Conservation (phyloP, 345 rosid genomes). For the Eucalyptus pumila region DNA sequence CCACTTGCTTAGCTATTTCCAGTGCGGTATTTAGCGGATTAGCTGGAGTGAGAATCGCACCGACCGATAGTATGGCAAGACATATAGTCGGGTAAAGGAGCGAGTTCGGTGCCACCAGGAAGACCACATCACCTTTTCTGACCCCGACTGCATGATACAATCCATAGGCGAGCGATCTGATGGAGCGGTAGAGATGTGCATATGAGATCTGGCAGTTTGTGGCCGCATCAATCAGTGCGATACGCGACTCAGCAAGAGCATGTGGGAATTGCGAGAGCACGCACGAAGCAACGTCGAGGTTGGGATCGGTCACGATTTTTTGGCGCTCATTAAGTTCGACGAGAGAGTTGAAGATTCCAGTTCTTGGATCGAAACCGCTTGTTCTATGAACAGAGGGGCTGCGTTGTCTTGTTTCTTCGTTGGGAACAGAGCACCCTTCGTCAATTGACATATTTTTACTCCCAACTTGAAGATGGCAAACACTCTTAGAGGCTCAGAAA, state of each 20-base stretch:
- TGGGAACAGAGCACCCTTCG: not conserved
- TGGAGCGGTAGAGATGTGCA: conserved; percentile 25
- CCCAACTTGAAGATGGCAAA: not conserved
- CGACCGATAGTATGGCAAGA: conserved; percentile 34
- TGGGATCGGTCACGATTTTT: conserved; percentile 11
- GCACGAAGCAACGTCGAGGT: conserved; percentile 21
- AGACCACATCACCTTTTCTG: conserved; percentile 40
- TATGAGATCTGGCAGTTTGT: conserved; percentile 13
- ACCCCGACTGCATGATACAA: conserved; percentile 32
- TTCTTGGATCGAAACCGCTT: conserved; percentile 19
- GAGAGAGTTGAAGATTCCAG: conserved; percentile 30
- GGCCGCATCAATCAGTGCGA: conserved; percentile 40
- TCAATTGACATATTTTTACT: not conserved
- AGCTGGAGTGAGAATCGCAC: conserved; percentile 45
- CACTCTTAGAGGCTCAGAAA: not conserved
- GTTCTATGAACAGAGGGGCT: not conserved
- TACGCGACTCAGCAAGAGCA: conserved; percentile 10
- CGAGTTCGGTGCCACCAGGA: conserved; percentile 46
- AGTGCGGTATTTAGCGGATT: conserved; percentile 39
- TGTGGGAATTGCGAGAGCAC: conserved; percentile 36
- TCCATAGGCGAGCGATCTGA: conserved; percentile 28
- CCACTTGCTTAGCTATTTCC: conserved; percentile 40
- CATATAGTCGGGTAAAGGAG: conserved; percentile 34
- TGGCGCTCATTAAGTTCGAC: conserved; percentile 7
- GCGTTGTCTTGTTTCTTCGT: not conserved